These are phyloP conservation scores for Leccinum fibrillosum DNA, from an alignment of 768 basidiomycete species.

Conservation along the genomic window DNA sequence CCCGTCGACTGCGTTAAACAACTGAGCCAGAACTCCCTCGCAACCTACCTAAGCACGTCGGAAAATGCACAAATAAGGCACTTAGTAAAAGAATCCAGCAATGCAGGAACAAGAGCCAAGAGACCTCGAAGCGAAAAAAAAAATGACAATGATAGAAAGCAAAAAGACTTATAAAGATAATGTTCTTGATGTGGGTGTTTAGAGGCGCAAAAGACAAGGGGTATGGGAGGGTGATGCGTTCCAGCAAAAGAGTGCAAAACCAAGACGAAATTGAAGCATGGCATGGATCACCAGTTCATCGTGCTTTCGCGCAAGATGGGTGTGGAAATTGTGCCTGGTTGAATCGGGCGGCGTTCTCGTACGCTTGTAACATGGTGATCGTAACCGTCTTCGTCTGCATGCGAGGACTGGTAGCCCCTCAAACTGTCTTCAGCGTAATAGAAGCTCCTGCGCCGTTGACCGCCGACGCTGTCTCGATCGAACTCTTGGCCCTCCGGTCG, in stretches of 20 bases:
- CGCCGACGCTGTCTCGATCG: conserved; percentile 74
- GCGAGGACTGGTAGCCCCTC: conserved; percentile 49
- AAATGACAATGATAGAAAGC: neutral
- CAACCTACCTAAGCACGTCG: conserved; percentile 19
- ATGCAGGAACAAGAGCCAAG: conserved; percentile 11
- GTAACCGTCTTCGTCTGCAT: conserved; percentile 36
- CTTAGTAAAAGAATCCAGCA: conserved; percentile 17
- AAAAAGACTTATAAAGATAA: conserved; percentile 5
- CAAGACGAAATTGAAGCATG: neutral
- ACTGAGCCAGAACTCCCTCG: conserved; percentile 6
- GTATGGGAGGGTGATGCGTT: conserved; percentile 15
- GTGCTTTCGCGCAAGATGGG: conserved; percentile 79
- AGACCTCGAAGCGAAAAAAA: conserved; percentile 2
- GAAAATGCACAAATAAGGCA: conserved; percentile 25
- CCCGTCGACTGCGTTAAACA: conserved; percentile 2
- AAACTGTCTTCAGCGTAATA: conserved; percentile 87
- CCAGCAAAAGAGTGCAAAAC: conserved; percentile 2
- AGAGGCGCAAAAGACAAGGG: neutral
- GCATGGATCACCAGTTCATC: conserved; percentile 68
- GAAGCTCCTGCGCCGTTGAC: conserved; percentile 71
- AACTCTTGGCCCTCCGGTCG: conserved; percentile 69
- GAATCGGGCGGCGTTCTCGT: conserved; percentile 58
- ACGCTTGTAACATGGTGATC: conserved; percentile 35
- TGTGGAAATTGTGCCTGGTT: conserved; percentile 65
- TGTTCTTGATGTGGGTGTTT: neutral